Percentiles rank a stretch among this genome's conserved stretches.
Conservation (phyloP, 257 asterid genomes). For the Asclepias syriaca region DNA sequence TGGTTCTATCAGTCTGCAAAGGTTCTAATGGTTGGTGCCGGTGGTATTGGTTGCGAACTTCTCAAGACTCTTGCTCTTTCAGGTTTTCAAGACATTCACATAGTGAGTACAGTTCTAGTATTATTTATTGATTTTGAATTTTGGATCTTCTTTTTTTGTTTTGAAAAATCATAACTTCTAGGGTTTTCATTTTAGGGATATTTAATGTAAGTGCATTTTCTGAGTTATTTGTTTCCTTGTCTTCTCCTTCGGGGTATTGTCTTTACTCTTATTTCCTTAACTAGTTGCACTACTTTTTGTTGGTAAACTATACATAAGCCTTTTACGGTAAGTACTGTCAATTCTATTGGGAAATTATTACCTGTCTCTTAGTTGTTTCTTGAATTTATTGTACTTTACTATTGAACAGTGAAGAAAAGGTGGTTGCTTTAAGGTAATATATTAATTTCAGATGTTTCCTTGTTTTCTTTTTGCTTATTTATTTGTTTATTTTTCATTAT, state of each 20-base stretch:
- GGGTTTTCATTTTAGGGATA: conserved; percentile 11
- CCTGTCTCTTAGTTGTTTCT: not conserved
- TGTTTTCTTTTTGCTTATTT: not conserved
- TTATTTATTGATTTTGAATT: not conserved
- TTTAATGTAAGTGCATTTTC: not conserved
- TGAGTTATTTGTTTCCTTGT: not conserved
- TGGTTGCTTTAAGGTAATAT: not conserved
- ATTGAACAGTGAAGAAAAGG: not conserved
- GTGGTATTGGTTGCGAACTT: conserved; percentile 97
- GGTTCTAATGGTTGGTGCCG: conserved; percentile 99
- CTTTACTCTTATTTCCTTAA: not conserved
- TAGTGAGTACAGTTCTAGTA: conserved; percentile 45
- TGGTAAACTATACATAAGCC: not conserved
- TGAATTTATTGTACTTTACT: not conserved
- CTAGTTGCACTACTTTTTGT: not conserved
- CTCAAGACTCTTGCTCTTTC: conserved; percentile 93
- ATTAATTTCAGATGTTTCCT: not conserved
- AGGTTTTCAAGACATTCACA: conserved; percentile 83
- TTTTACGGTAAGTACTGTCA: not conserved
- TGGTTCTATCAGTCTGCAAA: conserved; percentile 58
- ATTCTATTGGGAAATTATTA: not conserved
- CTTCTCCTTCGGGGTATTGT: not conserved
- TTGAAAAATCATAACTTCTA: not conserved
- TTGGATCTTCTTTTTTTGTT: not conserved
- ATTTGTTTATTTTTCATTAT: not conserved